Percentiles rank a stretch among this genome's conserved stretches.
These are phyloP conservation scores for Haplographium delicatum DNA, from an alignment of 495 filamentous ascomycete genomes.

Conservation along the genomic window DNA sequence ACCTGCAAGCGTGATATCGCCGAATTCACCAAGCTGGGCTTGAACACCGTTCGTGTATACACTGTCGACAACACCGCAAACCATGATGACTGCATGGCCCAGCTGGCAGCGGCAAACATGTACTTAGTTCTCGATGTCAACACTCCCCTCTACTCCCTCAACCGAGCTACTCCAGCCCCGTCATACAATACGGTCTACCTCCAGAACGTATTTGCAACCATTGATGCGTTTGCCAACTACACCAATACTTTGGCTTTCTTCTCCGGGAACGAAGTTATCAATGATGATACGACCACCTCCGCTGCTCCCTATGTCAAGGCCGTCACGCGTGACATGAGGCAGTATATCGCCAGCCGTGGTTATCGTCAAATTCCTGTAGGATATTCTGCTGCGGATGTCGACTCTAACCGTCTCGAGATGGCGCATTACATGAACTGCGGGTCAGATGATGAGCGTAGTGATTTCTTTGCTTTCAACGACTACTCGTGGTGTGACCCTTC, in stretches of 20 bases:
- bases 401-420: slow-evolving; percentile 82
- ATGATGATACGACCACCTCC: slow-evolving; percentile 67
- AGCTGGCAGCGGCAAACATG: slow-evolving; percentile 78
- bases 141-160: slow-evolving; percentile 64
- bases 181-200: slow-evolving; percentile 94
- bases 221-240: slow-evolving; percentile 84
- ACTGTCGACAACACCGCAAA: slow-evolving; percentile 81
- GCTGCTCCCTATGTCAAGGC: slow-evolving; percentile 90
- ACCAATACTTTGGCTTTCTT: slow-evolving; percentile 91
- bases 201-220: slow-evolving; percentile 88
- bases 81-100: slow-evolving; percentile 81
- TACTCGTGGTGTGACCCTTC: slow-evolving; percentile 95
- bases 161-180: slow-evolving; percentile 62
- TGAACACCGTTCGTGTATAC: slow-evolving; percentile 93
- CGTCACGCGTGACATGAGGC: slow-evolving; percentile 83
- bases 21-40: slow-evolving; percentile 76
- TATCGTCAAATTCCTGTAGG: slow-evolving; percentile 83
- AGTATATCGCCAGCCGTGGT: slow-evolving; percentile 70
- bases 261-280: slow-evolving; percentile 95
- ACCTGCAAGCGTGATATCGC: slow-evolving; percentile 78
- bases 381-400: slow-evolving; percentile 86
- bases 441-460: slow-evolving; percentile 73
- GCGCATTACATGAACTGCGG: slow-evolving; percentile 95
- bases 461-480: slow-evolving; percentile 98
- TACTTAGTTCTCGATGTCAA: slow-evolving; percentile 82